Conservation (phyloP, 2,329 filamentous ascomycete species). For the Cladorrhinum sp. region DNA sequence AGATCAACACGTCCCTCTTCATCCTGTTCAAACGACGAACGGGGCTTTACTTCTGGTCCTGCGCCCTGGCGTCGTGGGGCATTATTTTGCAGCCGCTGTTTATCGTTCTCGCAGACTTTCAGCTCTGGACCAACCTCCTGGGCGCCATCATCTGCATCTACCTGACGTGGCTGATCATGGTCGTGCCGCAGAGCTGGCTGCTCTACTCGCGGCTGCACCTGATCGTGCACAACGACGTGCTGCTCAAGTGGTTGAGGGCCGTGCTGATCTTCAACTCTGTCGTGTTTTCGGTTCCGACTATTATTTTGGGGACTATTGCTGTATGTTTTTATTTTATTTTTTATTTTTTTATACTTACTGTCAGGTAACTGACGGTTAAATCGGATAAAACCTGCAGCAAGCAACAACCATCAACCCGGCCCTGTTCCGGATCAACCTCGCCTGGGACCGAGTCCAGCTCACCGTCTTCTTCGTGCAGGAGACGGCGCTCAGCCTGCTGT, state of each 20-base stretch:
- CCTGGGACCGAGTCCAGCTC: conserved; percentile 34
- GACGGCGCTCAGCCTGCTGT: conserved; percentile 29
- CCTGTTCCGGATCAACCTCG: conserved; percentile 24
- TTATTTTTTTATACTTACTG: neutral
- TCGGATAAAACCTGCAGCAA: conserved; percentile 17
- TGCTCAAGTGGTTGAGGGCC: conserved; percentile 25
- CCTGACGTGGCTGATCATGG: conserved; percentile 33
- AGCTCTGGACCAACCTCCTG: conserved; percentile 25
- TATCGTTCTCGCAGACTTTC: conserved; percentile 33
- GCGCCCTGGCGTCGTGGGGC: conserved; percentile 30
- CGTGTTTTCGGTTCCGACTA: conserved; percentile 30
- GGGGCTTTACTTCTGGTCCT: conserved; percentile 36
- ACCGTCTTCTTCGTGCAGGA: conserved; percentile 35
- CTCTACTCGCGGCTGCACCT: conserved; percentile 34
- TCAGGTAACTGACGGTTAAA: too few species aligned
- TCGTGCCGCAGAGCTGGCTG: conserved; percentile 33
- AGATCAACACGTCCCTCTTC: conserved; percentile 33
- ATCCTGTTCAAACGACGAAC: conserved; percentile 32
- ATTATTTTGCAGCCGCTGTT: conserved; percentile 32
- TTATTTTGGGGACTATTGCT: conserved; percentile 30
- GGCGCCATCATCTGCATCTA: conserved; percentile 29
- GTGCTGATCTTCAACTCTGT: conserved; percentile 29
- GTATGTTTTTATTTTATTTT: conserved; percentile 18
- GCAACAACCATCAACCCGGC: conserved; percentile 26
- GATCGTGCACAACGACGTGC: conserved; percentile 26